A percentile compares a stretch with the other conserved stretches of the same genome.
Conservation (phyloP, 2,329 filamentous ascomycete species). For the Chrysosporium keratinophilum region DNA sequence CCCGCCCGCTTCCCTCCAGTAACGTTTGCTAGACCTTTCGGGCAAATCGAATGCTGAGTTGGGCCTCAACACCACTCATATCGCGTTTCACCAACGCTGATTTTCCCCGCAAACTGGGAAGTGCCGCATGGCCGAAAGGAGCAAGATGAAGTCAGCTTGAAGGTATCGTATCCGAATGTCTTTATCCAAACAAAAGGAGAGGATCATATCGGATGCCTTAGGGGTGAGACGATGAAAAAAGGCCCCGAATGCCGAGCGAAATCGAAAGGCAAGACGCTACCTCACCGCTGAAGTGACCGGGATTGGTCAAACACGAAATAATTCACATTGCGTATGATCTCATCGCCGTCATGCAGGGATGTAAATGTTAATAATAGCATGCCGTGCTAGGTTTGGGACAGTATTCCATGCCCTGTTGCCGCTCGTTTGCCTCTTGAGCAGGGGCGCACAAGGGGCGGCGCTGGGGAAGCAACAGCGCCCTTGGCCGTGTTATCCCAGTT, state of each 20-base stretch:
- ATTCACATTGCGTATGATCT: slow-evolving; percentile 4
- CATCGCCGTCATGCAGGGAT: slow-evolving; percentile 3
- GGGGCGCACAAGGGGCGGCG: not conserved
- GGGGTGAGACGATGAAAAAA: not conserved
- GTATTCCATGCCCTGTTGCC: not conserved
- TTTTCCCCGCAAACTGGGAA: not conserved
- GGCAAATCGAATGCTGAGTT: slow-evolving; percentile 3
- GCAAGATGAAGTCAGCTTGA: not conserved
- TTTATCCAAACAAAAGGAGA: not conserved
- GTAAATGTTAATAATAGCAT: not conserved
- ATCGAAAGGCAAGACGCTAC: not conserved
- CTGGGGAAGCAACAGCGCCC: not conserved
- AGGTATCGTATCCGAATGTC: not conserved
- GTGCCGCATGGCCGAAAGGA: not conserved
- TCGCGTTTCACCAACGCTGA: slow-evolving; percentile 7
- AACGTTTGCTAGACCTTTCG: slow-evolving; percentile 1
- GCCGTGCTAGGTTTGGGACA: not conserved
- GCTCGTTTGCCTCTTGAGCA: not conserved
- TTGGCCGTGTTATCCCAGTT: not conserved
- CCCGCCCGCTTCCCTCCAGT: slow-evolving; percentile 8
- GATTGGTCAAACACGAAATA: slow-evolving; percentile 6
- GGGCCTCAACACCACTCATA: not conserved
- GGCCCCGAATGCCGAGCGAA: not conserved
- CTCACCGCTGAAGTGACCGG: not conserved
- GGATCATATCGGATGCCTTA: not conserved